Conservation (phyloP, 495 filamentous ascomycete species). For the Hypoxylon lienhwacheense region DNA sequence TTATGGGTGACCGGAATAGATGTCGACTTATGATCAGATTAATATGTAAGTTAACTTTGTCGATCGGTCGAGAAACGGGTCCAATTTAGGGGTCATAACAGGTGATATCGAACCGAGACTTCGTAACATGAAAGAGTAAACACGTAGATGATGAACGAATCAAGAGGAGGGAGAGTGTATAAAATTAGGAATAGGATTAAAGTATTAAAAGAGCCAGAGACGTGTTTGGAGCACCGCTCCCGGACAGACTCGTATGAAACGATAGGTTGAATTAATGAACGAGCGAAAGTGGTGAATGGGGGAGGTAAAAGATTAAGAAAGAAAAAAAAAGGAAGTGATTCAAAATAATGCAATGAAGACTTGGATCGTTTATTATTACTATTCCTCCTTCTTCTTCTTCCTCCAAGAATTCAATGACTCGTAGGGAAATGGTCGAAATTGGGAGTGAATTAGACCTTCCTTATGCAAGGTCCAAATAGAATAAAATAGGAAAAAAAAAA, state of each 20-base stretch:
- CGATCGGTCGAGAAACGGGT: too few relatives aligned
- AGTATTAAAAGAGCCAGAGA: conserved; percentile 7
- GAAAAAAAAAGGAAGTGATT: conserved; percentile 4
- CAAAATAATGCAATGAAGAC: background rate
- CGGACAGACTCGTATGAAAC: conserved; percentile 5
- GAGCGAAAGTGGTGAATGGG: background rate
- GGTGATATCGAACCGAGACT: too few relatives aligned
- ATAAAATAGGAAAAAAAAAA: conserved; percentile 3
- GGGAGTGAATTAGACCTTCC: background rate
- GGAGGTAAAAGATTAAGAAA: background rate
- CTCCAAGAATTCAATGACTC: background rate
- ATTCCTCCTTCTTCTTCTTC: too few relatives aligned
- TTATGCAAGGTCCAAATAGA: too few relatives aligned
- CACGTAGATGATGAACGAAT: conserved; percentile 10
- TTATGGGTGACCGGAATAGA: too few relatives aligned
- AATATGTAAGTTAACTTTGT: too few relatives aligned
- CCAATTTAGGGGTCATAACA: too few relatives aligned
- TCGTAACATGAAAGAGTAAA: conserved; percentile 2
- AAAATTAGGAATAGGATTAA: conserved; percentile 25
- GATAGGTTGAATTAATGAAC: background rate
- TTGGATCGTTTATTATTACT: too few relatives aligned
- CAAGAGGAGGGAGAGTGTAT: conserved; percentile 2
- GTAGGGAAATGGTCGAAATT: background rate
- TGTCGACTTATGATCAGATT: too few relatives aligned
- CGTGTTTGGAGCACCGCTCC: conserved; percentile 24